A percentile compares a stretch with the other conserved stretches of the same genome.
Evolutionary conservation across 1,284 basidiomycete species (phyloP).

Genomic region (Ceratobasidium sp.): DNA sequence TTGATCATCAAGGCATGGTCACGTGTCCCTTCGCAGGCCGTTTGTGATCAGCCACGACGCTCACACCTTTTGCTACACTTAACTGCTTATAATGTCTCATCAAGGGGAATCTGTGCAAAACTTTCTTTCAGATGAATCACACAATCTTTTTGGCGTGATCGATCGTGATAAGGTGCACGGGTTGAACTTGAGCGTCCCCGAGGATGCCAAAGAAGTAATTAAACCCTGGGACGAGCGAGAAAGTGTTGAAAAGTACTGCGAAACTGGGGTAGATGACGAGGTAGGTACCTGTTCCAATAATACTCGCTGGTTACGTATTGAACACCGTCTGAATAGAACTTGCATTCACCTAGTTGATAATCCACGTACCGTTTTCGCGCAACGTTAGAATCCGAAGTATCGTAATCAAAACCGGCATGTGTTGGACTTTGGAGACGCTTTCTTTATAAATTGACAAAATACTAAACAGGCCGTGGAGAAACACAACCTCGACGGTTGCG

Average conservation of each 20-base stretch:
- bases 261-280: conserved; percentile 81
- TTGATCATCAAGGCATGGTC: background rate
- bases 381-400: conserved; percentile 76
- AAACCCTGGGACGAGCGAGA: conserved; percentile 82
- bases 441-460: background rate
- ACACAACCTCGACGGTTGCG: conserved; percentile 67
- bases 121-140: conserved; percentile 51
- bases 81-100: conserved; percentile 15
- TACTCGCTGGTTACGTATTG: conserved; percentile 8
- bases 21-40: conserved; percentile 12
- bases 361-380: conserved; percentile 80
- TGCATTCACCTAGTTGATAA: conserved; percentile 62
- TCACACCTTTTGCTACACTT: background rate
- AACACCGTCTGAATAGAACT: conserved; percentile 26
- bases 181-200: conserved; percentile 74
- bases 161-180: conserved; percentile 81
- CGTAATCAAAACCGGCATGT: conserved; percentile 72
- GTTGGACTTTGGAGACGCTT: background rate
- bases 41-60: background rate
- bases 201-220: conserved; percentile 73
- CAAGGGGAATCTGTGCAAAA: conserved; percentile 24
- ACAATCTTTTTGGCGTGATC: conserved; percentile 67
- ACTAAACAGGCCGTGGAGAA: conserved; percentile 59
- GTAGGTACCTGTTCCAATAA: conserved; percentile 50
- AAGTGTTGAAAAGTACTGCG: conserved; percentile 65